Base-by-base conservation (phyloP, 257 asterid genomes). In the Nicotiana sylvestris region DNA sequence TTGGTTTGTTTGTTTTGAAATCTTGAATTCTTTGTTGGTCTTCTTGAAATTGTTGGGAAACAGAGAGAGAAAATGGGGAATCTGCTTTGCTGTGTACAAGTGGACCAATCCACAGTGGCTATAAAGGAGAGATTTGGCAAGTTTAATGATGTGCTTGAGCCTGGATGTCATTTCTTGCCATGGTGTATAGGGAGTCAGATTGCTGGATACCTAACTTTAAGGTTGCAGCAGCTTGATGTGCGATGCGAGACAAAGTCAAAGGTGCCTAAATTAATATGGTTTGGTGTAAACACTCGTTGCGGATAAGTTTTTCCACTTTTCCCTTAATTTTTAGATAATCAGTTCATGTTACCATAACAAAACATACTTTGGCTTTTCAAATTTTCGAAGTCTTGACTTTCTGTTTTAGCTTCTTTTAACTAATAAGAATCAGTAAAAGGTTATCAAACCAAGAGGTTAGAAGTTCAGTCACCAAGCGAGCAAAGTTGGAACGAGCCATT, bases 111-210 rank as follows among this genome's bases (percentile, higher is more conserved):
- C 30, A 85, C 86, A 0, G 87, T 86, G 69, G 86, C 87, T 32
- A 81, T 88, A 61, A 87, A 57, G 72, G 91, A 88, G 76, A 80
- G 35, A 29, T 88, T 88, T 77, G 91, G 90, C 21, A 85, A 83
- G 87, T 88, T 86, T 81, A 82, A 88, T 46, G 85, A 85, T 5
- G 88, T 88, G 60, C 89, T 88, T 32, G 84, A 86, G 58, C 90
- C 91, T 69, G 91, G 91, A 49, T 88, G 91, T 78, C 91, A 88
- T 83, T 88, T 82, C 83, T 82, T 88, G 76, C 91, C 90, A n/a
- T 88, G 90, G 91, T 88, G 88, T 62, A 5, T 83, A 4, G 91
- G 91, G 3, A 78, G 82, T 17, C 82, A 78, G 80, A 25, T 88
- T 66, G 87, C 90, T 18, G 91, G 91, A n/a, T 32, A 84, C 49